phyloP scores from a whole-genome alignment of 148 eudicot genomes.

The Persicaria maculosa region DNA sequence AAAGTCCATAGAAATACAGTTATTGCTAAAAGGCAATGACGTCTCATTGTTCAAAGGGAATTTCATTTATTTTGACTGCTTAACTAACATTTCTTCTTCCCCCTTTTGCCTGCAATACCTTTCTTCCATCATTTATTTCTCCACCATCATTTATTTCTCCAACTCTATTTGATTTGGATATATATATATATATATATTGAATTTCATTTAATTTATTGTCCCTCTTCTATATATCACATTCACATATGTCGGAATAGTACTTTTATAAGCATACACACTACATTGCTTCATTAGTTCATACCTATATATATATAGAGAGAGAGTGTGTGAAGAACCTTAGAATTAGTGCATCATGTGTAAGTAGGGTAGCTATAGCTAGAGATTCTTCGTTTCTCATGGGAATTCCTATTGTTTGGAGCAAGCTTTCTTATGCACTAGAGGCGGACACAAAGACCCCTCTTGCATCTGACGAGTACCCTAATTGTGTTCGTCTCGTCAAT shows the following conservation, averaged over 20 bases:
- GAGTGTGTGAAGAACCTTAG: neutral
- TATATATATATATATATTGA: neutral
- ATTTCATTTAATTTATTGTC: neutral
- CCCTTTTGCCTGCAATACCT: neutral
- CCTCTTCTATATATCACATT: neutral
- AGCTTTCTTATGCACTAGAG: too few species aligned
- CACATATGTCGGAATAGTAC: neutral
- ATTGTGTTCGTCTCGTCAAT: too few species aligned
- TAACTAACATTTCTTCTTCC: neutral
- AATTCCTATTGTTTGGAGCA: too few species aligned
- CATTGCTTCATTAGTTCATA: neutral
- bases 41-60: constrained; percentile 1
- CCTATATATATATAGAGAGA: too few species aligned
- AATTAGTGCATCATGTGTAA: neutral
- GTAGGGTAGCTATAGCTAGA: too few species aligned
- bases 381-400: too few species aligned
- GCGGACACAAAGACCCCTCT: too few species aligned
- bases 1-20: neutral
- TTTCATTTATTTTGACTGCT: neutral
- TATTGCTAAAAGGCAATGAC: neutral
- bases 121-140: neutral
- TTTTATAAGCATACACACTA: neutral
- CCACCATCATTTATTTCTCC: constrained; percentile 5
- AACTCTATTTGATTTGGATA: neutral
- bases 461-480: too few species aligned